These are phyloP conservation scores for Novymonas esmeraldas DNA, from an alignment of 208 protist genomes.

Conservation along the genomic window DNA sequence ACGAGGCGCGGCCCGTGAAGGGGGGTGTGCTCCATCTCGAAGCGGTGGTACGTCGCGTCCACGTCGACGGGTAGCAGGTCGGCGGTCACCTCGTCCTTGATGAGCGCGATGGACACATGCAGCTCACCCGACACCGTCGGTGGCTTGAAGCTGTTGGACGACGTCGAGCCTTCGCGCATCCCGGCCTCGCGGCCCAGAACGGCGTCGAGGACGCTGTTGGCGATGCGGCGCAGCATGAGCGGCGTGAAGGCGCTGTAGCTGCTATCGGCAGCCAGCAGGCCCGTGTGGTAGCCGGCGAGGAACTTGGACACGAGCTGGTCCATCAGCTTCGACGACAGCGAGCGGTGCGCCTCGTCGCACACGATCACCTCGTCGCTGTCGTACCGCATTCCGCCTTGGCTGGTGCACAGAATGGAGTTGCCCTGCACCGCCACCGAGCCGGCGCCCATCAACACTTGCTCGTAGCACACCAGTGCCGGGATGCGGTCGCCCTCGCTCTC, in stretches of 20 bases:
- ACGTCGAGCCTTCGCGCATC: slow-evolving; percentile 11
- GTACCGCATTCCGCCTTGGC: slow-evolving; percentile 58
- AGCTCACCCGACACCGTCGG: slow-evolving; percentile 52
- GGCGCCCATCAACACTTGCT: slow-evolving; percentile 62
- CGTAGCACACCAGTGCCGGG: slow-evolving; percentile 63
- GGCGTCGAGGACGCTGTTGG: slow-evolving; percentile 50
- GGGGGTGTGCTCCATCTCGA: slow-evolving; percentile 64
- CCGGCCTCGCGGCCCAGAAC: slow-evolving; percentile 17
- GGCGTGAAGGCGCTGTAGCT: slow-evolving; percentile 72
- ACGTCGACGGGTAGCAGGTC: slow-evolving; percentile 66
- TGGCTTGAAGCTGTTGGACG: slow-evolving; percentile 9
- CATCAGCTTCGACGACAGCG: slow-evolving; percentile 53
- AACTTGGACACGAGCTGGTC: slow-evolving; percentile 65
- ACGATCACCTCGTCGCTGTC: slow-evolving; percentile 75
- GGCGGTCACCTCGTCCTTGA: slow-evolving; percentile 73
- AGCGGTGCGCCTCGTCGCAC: slow-evolving; percentile 40
- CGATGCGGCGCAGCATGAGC: slow-evolving; percentile 71
- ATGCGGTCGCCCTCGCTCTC: slow-evolving; percentile 29
- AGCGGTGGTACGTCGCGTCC: slow-evolving; percentile 52
- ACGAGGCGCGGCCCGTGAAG: slow-evolving; percentile 53
- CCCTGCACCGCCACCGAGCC: slow-evolving; percentile 63
- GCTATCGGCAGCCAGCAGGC: slow-evolving; percentile 71
- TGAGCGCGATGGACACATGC: slow-evolving; percentile 72
- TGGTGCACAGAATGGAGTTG: slow-evolving; percentile 59
- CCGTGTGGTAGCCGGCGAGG: slow-evolving; percentile 58